These are phyloP conservation scores for Piromyces finnis DNA, from an alignment of 192 early-diverging fungal species.

Conservation along the genomic window DNA sequence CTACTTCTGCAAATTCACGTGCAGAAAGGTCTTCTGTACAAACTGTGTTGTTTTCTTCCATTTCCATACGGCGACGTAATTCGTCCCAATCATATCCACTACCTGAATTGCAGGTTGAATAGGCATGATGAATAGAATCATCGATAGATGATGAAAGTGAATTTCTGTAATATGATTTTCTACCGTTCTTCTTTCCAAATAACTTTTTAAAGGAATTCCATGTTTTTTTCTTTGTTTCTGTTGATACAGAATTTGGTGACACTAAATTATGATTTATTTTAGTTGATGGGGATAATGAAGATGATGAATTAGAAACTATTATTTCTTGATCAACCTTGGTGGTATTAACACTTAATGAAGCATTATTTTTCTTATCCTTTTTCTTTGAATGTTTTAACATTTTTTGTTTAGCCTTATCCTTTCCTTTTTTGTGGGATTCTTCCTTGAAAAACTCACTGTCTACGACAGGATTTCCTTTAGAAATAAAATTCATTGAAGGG, in stretches of 20 bases:
- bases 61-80: neutral
- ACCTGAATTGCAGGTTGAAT: neutral
- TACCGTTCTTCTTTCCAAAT: neutral
- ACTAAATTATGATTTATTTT: neutral
- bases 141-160: neutral
- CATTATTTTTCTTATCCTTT: neutral
- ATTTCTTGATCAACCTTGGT: neutral
- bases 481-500: neutral
- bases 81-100: neutral
- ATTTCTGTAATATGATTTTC: neutral
- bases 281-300: neutral
- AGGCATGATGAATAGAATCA: neutral
- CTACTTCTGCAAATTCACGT: neutral
- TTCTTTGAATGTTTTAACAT: neutral
- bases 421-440: neutral
- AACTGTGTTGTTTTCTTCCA: neutral
- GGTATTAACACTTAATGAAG: neutral
- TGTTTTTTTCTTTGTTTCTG: neutral
- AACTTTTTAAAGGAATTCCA: neutral
- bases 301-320: neutral
- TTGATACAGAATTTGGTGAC: neutral
- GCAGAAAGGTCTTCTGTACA: neutral
- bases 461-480: neutral
- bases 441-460: neutral
- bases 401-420: neutral